Evolutionary conservation across 306 rosid species (phyloP), one percentile per base, ranked within the genome.

Genomic region (Castanospermum australe): DNA sequence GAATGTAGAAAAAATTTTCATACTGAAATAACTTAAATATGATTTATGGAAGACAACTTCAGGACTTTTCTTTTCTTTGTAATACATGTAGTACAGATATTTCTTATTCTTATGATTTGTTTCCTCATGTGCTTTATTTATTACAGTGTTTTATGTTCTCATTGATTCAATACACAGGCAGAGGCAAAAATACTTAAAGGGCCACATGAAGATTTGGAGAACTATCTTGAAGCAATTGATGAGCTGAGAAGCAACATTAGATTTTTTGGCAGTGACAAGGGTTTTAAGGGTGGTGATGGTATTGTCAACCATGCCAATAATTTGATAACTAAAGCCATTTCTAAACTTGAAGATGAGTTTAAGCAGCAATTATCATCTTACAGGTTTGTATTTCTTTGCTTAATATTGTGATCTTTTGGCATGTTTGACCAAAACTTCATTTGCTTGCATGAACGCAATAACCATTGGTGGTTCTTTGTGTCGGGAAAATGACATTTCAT

Each of bases 201-300:
- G 79, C 98, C 99, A 8, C 97, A 89, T 83, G 98, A 95, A 84
- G 91, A 93, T 86, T 84, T 95, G 86, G 96, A 93, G 82, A 89
- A 88, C 86, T 93, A 95, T 87, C 93, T 93, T 51, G 90, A 90
- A 83, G 94, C 99, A 75, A 95, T 93, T 51, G 96, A 83, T n/a
- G 91, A 83, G 71, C 86, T 95, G 83, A 90, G 96, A 85, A 86
- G 87, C 83, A 93, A 87, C 77, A 91, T 95, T 65, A 85, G 85
- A 35, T 95, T 91, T 70, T 93, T 95, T 84, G 88, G 92, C 44
- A 89, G 87, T 83, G 88, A 79, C 73, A 95, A 85, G 72, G 81
- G 91, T 78, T 93, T 89, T 66, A 91, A 79, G 88, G 87, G 92
- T 63, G 85, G 86, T 48, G 98, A 95, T 15, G 96, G 79, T 33